These are phyloP conservation scores for Podaxis carcinomalis DNA, from an alignment of 768 basidiomycete species.

Conservation along the genomic window DNA sequence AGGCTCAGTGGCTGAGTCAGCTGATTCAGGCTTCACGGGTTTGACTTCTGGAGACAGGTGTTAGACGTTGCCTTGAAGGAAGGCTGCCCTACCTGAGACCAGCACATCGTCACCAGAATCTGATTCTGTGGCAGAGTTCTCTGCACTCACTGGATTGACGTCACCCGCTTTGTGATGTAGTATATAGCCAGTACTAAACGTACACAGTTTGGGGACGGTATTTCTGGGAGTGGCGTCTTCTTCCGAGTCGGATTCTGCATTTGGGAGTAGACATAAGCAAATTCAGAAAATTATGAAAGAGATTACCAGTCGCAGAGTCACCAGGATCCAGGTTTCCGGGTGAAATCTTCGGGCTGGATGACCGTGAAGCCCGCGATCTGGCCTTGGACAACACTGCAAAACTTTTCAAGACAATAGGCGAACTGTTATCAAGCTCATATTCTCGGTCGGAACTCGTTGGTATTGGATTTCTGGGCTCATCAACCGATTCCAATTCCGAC, in stretches of 20 bases:
- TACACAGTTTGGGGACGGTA: neutral
- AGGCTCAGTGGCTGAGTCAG: slow-evolving; percentile 39
- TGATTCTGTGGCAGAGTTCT: slow-evolving; percentile 33
- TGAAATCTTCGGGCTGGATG: neutral
- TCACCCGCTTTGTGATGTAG: neutral
- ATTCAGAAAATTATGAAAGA: neutral
- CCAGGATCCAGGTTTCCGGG: neutral
- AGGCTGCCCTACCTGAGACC: neutral
- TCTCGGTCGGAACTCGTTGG: slow-evolving; percentile 1
- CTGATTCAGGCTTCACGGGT: neutral
- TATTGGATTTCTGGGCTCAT: neutral
- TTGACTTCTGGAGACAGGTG: neutral
- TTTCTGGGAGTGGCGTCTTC: slow-evolving; percentile 1
- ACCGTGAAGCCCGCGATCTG: neutral
- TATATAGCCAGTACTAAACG: neutral
- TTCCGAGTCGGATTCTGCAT: slow-evolving; percentile 12
- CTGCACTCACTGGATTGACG: slow-evolving; percentile 11
- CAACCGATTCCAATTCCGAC: neutral
- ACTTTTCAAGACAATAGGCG: slow-evolving; percentile 2
- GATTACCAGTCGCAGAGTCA: slow-evolving; percentile 5
- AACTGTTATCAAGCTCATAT: neutral
- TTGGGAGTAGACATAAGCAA: neutral
- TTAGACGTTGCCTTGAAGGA: neutral
- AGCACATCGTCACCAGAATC: slow-evolving; percentile 20
- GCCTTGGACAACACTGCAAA: neutral